Base-by-base conservation (phyloP, 2,329 filamentous ascomycete genomes). In the Fusarium avenaceum region DNA sequence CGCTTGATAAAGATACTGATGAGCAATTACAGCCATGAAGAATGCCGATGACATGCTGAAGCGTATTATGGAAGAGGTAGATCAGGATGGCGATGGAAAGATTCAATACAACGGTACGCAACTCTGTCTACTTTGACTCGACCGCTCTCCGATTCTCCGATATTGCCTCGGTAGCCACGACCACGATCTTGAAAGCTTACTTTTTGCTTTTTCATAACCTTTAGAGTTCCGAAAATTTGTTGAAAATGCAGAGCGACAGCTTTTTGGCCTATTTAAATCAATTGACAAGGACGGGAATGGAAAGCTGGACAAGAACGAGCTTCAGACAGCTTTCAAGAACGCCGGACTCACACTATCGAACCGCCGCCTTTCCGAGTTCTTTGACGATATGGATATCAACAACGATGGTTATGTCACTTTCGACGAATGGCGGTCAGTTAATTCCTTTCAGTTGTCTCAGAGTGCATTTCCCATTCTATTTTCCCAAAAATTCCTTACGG, bases 381-480 rank as follows among this genome's bases (percentile, higher is more conserved):
- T 99, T 77, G 82, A 87, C 68, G 91, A 97, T 77, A 91, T 99
- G 73, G 96, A 99, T 78, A 86, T 88, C 76, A 95, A 99, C 81
- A 87, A 90, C 72, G 94, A 99, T 78, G 94, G 94, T 47, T 89
- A 83, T 67, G 97, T 98, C 72, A 94, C 86, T 66, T 98, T 97
- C 80, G 90, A 93, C 70, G 96, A 99, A 85, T 98, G 96, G 96
- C 90, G 95, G 95, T 97, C 89, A 80, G 90, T 84, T 59, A n/a
- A 10, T 45, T 38, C 48, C 45, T 49, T 53, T 51, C 38, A 56
- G 20, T 54, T 67, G 59, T 63, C 9, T 46, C 50, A 56, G 26
- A 53, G 35, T 58, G 40, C 47, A 57, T 33, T 55, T 50, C 26
- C 49, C 49, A 35, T 51, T 45, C 17, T 28, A 20, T 39, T 42